These are phyloP conservation scores for Staphylotrichum longicolle DNA, from an alignment of 495 filamentous ascomycete species.

Conservation along the genomic window DNA sequence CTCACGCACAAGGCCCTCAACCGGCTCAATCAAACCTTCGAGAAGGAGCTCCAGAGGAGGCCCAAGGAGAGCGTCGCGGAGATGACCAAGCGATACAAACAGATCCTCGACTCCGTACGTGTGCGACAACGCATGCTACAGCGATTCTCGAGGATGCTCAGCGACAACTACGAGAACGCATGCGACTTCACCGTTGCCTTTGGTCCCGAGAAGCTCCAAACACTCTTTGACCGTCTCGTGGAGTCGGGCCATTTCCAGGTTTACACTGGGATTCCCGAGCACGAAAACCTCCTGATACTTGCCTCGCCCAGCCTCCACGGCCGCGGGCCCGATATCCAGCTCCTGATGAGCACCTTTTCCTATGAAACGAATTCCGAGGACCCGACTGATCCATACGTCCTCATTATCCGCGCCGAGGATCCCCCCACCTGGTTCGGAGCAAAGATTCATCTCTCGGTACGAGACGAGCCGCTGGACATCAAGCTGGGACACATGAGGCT, in stretches of 20 bases:
- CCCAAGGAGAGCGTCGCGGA: slow-evolving; percentile 79
- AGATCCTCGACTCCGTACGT: slow-evolving; percentile 89
- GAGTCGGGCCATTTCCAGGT: slow-evolving; percentile 84
- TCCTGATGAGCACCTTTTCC: slow-evolving; percentile 83
- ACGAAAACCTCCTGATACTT: slow-evolving; percentile 76
- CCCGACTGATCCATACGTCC: slow-evolving; percentile 70
- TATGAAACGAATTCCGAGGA: slow-evolving; percentile 76
- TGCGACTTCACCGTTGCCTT: slow-evolving; percentile 87
- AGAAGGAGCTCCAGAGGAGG: slow-evolving; percentile 78
- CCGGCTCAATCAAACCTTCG: slow-evolving; percentile 84
- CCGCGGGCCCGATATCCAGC: slow-evolving; percentile 73
- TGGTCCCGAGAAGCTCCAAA: slow-evolving; percentile 59
- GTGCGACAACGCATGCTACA: slow-evolving; percentile 82
- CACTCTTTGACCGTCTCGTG: slow-evolving; percentile 78
- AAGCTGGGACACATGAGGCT: slow-evolving; percentile 84
- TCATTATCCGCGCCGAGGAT: slow-evolving; percentile 80
- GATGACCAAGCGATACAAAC: slow-evolving; percentile 96
- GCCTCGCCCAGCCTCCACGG: slow-evolving; percentile 76
- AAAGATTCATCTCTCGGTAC: slow-evolving; percentile 63
- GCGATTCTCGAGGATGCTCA: slow-evolving; percentile 78
- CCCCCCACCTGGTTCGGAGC: slow-evolving; percentile 80
- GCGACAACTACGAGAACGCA: slow-evolving; percentile 91
- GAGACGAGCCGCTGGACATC: slow-evolving; percentile 78
- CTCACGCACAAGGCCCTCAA: slow-evolving; percentile 88
- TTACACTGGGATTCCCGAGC: slow-evolving; percentile 61